Base-by-base conservation (phyloP, 2,329 filamentous ascomycete species). In the Fusarium solani-melongenae region DNA sequence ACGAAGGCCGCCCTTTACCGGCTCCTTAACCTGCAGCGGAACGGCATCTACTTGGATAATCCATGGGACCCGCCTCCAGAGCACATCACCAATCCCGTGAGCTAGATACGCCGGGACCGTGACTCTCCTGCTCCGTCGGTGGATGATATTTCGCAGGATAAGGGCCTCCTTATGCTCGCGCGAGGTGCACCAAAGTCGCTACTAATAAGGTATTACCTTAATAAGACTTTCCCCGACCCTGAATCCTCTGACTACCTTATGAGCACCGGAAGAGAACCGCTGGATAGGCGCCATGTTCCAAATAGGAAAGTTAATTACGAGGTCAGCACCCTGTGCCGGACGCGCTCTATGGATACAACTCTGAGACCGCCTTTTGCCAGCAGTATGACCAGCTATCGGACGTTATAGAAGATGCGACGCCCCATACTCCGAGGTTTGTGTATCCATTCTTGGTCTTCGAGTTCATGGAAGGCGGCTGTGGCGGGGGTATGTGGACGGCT, bases 401-500 rank as follows among this genome's bases (percentile, higher is more conserved):
- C n/a, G n/a, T n/a, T n/a, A n/a, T n/a, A n/a, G n/a, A n/a, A n/a
- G n/a, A n/a, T n/a, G n/a, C n/a, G n/a, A n/a, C n/a, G n/a, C n/a
- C n/a, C n/a, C n/a, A n/a, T n/a, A n/a, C n/a, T n/a, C n/a, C n/a
- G n/a, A n/a, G n/a, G n/a, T n/a, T n/a, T n/a, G n/a, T n/a, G n/a
- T n/a, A n/a, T n/a, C 71, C 60, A 8, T 77, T 74, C 53, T 66
- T 77, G 27, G 36, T 65, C 9, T n/a, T 74, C 27, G 67, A 74
- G 46, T 66, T 73, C 34, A 70, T 68, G 27, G 79, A 77, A 27
- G 27, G 4, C 17, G 77, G 81, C 14, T 75, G 77, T 9, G 81
- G 78, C 3, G n/a, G n/a, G n/a, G n/a, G n/a, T n/a, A 78, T 83
- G 49, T 82, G 77, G 79, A 79, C 77, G 5, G 79, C 81, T 78